Conservation (phyloP, 2,329 filamentous ascomycete species). For the Ceratocystis lukuohia region DNA sequence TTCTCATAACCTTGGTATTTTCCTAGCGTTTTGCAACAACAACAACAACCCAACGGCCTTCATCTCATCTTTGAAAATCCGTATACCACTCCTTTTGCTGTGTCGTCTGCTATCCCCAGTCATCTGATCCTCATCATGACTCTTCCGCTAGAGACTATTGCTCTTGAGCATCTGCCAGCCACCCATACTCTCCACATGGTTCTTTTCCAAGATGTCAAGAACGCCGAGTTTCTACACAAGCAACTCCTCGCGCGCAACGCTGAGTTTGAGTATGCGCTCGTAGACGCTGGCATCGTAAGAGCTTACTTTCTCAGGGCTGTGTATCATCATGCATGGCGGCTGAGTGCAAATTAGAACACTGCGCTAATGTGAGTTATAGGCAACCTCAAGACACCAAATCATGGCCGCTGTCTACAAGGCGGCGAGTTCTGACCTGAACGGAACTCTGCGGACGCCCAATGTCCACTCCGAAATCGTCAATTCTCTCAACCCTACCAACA, state of each 20-base stretch:
- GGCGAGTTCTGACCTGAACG: conserved; percentile 49
- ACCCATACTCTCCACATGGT: conserved; percentile 56
- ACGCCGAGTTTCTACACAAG: conserved; percentile 62
- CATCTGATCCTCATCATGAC: neutral
- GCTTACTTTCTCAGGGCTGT: neutral
- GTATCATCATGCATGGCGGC: neutral
- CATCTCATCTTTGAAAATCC: neutral
- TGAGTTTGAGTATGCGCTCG: conserved; percentile 83
- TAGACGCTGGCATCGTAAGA: conserved; percentile 68
- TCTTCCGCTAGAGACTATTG: conserved; percentile 45
- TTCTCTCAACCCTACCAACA: conserved; percentile 67
- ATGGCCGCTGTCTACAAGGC: conserved; percentile 66
- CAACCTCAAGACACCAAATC: conserved; percentile 56
- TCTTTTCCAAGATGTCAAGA: conserved; percentile 63
- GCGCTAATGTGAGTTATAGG: conserved; percentile 34
- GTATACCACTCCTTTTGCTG: no score
- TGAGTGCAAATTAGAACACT: conserved; percentile 1
- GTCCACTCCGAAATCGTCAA: conserved; percentile 82
- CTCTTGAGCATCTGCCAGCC: conserved; percentile 61
- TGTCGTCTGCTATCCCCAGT: no score
- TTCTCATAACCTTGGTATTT: no score
- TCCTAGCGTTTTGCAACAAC: no score
- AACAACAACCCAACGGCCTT: neutral
- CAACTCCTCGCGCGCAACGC: conserved; percentile 76
- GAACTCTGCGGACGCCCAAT: conserved; percentile 61